Conservation (phyloP, 768 basidiomycete genomes). For the Lentinula guzmanii region DNA sequence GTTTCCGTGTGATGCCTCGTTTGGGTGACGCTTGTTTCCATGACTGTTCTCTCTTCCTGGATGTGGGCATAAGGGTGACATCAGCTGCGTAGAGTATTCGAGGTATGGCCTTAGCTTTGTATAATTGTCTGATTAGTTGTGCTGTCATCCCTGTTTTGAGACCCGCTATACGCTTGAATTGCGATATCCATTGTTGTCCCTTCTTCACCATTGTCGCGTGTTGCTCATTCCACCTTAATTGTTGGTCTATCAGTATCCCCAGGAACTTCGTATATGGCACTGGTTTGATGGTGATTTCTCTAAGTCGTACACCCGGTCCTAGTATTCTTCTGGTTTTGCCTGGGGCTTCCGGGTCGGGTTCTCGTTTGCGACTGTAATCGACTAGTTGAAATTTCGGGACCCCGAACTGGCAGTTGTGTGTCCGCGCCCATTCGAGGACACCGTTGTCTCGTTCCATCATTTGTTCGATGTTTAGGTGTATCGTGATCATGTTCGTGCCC, state of each 20-base stretch:
- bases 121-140: background rate
- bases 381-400: background rate
- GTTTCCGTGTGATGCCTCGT: background rate
- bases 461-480: constrained; percentile 1
- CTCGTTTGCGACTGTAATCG: background rate
- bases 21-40: background rate
- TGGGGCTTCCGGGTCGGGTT: background rate
- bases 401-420: background rate
- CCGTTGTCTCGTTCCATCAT: constrained; percentile 11
- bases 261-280: background rate
- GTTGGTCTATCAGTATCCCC: constrained; percentile 3
- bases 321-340: background rate
- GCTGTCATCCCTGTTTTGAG: background rate
- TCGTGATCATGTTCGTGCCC: constrained; percentile 6
- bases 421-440: background rate
- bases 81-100: background rate
- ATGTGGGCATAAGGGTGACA: background rate
- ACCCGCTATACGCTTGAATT: constrained; percentile 6
- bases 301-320: background rate
- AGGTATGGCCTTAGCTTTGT: background rate
- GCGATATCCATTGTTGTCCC: constrained; percentile 8
- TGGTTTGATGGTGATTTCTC: background rate
- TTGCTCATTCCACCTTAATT: constrained; percentile 8
- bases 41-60: background rate
- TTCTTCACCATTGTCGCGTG: constrained; percentile 5